A percentile compares a stretch with the other conserved stretches of the same genome.
Evolutionary conservation across 306 rosid genomes (phyloP).

Genomic region (Pyrus betulifolia): DNA sequence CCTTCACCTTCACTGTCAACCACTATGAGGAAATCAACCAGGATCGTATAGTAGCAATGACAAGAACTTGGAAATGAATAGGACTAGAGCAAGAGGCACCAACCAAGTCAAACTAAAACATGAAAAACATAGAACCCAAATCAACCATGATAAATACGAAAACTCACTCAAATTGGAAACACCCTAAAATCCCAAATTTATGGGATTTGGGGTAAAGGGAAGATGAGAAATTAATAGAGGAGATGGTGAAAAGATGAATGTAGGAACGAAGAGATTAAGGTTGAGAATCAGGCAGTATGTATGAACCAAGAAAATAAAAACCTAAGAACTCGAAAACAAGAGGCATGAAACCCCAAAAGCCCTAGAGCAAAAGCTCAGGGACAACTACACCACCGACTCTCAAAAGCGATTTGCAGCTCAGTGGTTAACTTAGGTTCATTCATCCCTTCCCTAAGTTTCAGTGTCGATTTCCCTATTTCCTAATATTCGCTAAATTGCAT

Average conservation of each 20-base stretch:
- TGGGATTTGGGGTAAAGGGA: background rate
- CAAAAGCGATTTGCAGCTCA: background rate
- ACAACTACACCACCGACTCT: background rate
- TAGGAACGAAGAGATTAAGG: too few relatives aligned
- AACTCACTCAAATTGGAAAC: background rate
- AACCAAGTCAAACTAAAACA: background rate
- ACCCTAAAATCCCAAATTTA: too few relatives aligned
- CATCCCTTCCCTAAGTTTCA: background rate
- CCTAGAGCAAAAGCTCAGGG: background rate
- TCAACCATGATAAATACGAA: background rate
- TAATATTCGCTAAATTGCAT: background rate
- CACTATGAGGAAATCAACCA: background rate
- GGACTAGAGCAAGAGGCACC: background rate
- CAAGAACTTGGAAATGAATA: background rate
- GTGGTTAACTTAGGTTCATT: background rate
- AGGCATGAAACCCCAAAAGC: background rate
- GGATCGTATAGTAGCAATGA: background rate
- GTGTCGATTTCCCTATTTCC: background rate
- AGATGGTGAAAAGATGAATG: too few relatives aligned
- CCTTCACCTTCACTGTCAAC: too few relatives aligned
- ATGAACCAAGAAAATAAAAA: too few relatives aligned
- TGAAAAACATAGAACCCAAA: too few relatives aligned
- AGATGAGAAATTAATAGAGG: too few relatives aligned
- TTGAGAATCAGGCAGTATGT: too few relatives aligned
- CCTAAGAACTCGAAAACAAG: too few relatives aligned